A percentile compares a stretch with the other conserved stretches of the same genome.
These are phyloP conservation scores for Fusarium sp. DNA, from an alignment of 2,329 filamentous ascomycete genomes.

Conservation along the genomic window DNA sequence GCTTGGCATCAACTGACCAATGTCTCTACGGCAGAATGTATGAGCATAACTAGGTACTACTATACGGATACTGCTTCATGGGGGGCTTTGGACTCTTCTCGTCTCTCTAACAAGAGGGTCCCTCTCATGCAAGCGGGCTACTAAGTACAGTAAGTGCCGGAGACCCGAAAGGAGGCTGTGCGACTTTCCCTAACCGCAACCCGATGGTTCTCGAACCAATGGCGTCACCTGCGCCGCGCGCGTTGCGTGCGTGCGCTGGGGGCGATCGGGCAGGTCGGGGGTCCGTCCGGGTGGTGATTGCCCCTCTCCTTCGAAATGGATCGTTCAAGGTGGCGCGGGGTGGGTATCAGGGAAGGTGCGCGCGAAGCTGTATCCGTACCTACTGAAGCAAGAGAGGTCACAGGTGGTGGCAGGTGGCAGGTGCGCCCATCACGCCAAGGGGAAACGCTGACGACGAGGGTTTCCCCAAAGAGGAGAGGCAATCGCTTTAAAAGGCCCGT, in stretches of 20 bases:
- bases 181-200: conserved; percentile 1
- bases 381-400: conserved; percentile 21
- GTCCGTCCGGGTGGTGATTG: conserved; percentile 12
- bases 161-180: conserved; percentile 29
- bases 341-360: conserved; percentile 15
- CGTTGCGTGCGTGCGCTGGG: conserved; percentile 14
- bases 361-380: conserved; percentile 11
- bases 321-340: conserved; percentile 19
- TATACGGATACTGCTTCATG: background rate
- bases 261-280: conserved; percentile 25
- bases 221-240: conserved; percentile 25
- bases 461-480: background rate
- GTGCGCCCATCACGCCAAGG: conserved; percentile 20
- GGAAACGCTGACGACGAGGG: conserved; percentile 12
- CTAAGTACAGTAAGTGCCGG: background rate
- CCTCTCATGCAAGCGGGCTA: background rate
- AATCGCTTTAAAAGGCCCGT: conserved; percentile 25
- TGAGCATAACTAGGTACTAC: background rate
- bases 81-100: background rate
- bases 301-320: conserved; percentile 27
- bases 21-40: background rate
- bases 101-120: background rate
- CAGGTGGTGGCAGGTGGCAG: conserved; percentile 20
- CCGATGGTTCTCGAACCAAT: conserved; percentile 26
- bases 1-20: background rate